A percentile compares a stretch with the other conserved stretches of the same genome.
Conservation (phyloP, 805 yeast species). For the Metschnikowia noctiluminum region DNA sequence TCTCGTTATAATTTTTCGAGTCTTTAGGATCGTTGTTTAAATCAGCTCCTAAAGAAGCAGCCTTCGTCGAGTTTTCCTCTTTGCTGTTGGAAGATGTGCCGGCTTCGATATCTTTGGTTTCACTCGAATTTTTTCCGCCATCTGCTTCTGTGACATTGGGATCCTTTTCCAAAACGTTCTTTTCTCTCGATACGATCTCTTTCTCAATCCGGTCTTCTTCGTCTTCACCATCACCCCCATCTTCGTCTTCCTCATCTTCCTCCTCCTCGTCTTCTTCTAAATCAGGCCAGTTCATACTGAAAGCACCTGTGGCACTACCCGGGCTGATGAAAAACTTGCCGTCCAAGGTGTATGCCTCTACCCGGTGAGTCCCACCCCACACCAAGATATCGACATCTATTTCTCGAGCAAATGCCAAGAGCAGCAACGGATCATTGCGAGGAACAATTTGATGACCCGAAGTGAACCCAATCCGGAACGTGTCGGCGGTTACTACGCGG, state of each 20-base stretch:
- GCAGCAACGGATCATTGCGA: slow-evolving; percentile 78
- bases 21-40: not conserved
- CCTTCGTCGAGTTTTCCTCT: not conserved
- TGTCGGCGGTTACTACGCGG: slow-evolving; percentile 63
- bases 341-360: slow-evolving; percentile 89
- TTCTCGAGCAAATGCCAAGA: slow-evolving; percentile 80
- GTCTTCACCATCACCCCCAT: slow-evolving; percentile 13
- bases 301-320: slow-evolving; percentile 95
- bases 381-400: slow-evolving; percentile 87
- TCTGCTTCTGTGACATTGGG: too few relatives aligned
- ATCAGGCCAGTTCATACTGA: slow-evolving; percentile 58
- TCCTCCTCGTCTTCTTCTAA: slow-evolving; percentile 45
- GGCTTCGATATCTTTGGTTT: too few relatives aligned
- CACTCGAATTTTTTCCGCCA: too few relatives aligned
- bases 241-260: slow-evolving; percentile 46
- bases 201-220: not conserved
- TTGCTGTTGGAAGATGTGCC: too few relatives aligned
- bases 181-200: not conserved
- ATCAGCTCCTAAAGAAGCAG: not conserved
- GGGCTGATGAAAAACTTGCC: slow-evolving; percentile 95
- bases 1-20: not conserved
- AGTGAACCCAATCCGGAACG: slow-evolving; percentile 76
- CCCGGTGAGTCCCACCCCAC: slow-evolving; percentile 92
- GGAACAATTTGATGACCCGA: slow-evolving; percentile 86
- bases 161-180: not conserved